Conservation (phyloP, 2,329 filamentous ascomycete genomes). For the Epichloe brachyelytri region DNA sequence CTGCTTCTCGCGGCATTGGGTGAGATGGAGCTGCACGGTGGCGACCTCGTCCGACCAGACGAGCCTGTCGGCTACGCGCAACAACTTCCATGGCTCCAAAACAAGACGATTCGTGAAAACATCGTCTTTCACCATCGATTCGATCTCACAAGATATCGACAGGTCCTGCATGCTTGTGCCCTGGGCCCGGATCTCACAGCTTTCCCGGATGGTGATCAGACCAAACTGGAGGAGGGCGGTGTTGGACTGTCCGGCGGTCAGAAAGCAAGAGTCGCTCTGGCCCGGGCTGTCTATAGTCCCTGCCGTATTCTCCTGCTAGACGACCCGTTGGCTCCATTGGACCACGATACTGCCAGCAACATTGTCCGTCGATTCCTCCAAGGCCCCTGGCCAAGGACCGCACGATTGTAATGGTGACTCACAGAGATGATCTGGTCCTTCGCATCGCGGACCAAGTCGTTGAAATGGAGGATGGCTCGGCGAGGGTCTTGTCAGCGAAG, state of each 20-base stretch:
- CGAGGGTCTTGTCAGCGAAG: slow-evolving; percentile 33
- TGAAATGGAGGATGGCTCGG: slow-evolving; percentile 50
- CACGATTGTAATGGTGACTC: slow-evolving; percentile 68
- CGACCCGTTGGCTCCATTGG: slow-evolving; percentile 49
- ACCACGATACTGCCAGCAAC: slow-evolving; percentile 47
- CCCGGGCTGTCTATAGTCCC: slow-evolving; percentile 46
- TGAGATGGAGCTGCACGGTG: slow-evolving; percentile 53
- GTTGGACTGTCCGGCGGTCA: slow-evolving; percentile 52
- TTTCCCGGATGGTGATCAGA: slow-evolving; percentile 45
- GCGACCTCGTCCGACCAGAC: slow-evolving; percentile 30
- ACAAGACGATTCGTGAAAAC: slow-evolving; percentile 52
- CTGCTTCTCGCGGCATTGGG: slow-evolving; percentile 46
- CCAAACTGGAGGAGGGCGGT: slow-evolving; percentile 48
- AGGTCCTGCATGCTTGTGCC: slow-evolving; percentile 48
- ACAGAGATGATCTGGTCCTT: slow-evolving; percentile 64
- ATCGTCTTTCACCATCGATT: slow-evolving; percentile 48
- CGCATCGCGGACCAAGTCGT: slow-evolving; percentile 63
- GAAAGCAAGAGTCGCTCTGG: slow-evolving; percentile 49
- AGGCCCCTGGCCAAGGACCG: slow-evolving; percentile 45
- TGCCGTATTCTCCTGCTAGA: slow-evolving; percentile 46
- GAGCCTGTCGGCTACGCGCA: slow-evolving; percentile 43
- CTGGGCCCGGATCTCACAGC: slow-evolving; percentile 40
- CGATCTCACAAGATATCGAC: slow-evolving; percentile 41
- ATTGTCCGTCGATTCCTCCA: slow-evolving; percentile 50
- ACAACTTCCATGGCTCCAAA: slow-evolving; percentile 53